Conservation (phyloP, 2,329 filamentous ascomycete species). For the Venturia oleaginea region DNA sequence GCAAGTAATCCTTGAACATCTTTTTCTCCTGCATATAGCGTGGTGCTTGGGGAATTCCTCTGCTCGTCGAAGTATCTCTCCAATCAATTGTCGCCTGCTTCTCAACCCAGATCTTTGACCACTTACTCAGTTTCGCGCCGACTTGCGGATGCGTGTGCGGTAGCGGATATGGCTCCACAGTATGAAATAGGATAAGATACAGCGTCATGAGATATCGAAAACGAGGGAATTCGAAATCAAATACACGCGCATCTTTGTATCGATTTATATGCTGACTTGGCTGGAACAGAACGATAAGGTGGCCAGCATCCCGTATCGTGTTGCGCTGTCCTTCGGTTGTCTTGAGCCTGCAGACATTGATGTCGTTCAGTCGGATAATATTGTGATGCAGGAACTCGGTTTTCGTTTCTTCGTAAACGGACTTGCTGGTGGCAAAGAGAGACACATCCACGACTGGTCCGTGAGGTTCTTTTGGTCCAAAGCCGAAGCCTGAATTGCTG, state of each 20-base stretch:
- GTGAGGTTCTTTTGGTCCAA: not conserved
- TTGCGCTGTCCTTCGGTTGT: not conserved
- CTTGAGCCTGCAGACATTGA: not conserved
- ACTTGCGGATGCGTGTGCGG: not conserved
- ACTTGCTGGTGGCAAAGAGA: not conserved
- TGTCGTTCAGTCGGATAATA: not conserved
- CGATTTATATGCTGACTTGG: not conserved
- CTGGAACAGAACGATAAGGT: not conserved
- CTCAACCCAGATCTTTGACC: not conserved
- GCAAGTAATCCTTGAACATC: not conserved
- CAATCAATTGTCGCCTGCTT: not conserved
- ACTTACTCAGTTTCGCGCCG: not conserved
- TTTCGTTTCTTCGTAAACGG: not conserved
- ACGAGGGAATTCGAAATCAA: not conserved
- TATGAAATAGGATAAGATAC: not conserved
- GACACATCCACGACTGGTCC: not conserved
- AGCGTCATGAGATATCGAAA: not conserved
- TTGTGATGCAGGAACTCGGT: not conserved
- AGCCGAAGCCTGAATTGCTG: not conserved
- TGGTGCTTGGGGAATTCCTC: not conserved
- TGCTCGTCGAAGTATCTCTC: not conserved
- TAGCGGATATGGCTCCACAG: not conserved
- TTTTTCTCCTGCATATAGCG: not conserved
- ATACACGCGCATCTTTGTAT: not conserved
- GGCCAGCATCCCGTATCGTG: not conserved